A percentile compares a stretch with the other conserved stretches of the same genome.
Evolutionary conservation across 805 yeast genomes (phyloP).

Genomic region (Scheffersomyces ergatensis): DNA sequence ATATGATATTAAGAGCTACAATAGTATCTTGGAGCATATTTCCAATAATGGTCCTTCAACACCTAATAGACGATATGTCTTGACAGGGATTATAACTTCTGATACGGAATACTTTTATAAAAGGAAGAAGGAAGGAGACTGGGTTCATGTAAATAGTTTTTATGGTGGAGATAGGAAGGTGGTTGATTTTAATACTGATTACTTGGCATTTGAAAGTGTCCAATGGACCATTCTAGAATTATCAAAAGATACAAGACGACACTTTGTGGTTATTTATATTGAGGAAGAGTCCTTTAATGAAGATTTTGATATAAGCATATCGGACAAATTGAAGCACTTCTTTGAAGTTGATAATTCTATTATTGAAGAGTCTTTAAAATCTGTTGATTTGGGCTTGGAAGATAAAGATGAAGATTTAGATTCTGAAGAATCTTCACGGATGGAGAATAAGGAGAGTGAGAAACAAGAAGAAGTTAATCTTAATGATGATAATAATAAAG

Average conservation of each 20-base stretch:
- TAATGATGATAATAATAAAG: neutral
- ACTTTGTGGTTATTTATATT: slow-evolving; percentile 17
- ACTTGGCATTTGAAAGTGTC: slow-evolving; percentile 17
- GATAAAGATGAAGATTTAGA: no score
- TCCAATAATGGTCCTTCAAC: slow-evolving; percentile 5
- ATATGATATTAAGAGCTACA: slow-evolving; percentile 18
- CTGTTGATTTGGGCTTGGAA: neutral
- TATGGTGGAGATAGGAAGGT: slow-evolving; percentile 7
- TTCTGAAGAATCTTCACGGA: slow-evolving; percentile 2
- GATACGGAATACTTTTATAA: slow-evolving; percentile 27
- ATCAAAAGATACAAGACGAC: slow-evolving; percentile 9
- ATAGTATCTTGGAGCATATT: slow-evolving; percentile 14
- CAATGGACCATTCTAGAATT: slow-evolving; percentile 12
- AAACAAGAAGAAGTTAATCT: neutral
- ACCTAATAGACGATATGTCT: slow-evolving; percentile 18
- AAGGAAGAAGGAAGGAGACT: slow-evolving; percentile 1
- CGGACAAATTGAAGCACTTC: slow-evolving; percentile 11
- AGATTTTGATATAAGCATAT: slow-evolving; percentile 1
- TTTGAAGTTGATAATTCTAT: slow-evolving; percentile 15
- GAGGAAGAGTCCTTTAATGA: slow-evolving; percentile 9
- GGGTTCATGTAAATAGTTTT: slow-evolving; percentile 18
- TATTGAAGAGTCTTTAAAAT: neutral
- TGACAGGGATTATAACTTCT: slow-evolving; percentile 29
- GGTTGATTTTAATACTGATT: slow-evolving; percentile 14
- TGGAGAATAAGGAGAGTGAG: neutral